Evolutionary conservation across 108 stramenopile genomes (phyloP), one percentile per base, ranked within the genome.

Genomic region (Poteriospumella lacustris): DNA sequence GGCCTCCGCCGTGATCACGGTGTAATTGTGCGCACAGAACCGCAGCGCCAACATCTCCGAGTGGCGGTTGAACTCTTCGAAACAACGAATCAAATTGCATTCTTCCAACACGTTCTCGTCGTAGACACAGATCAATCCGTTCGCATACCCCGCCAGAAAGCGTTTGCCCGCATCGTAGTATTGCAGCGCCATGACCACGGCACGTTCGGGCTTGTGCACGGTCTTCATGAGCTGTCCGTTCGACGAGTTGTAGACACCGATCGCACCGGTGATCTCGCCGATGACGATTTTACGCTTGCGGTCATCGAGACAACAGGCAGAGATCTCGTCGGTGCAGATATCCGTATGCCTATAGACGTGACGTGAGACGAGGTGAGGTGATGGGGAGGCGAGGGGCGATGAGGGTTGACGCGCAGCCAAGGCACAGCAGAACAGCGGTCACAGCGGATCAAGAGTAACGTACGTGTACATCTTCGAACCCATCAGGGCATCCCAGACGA

Each of bases 141-240:
- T 75, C 58, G 60, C 72, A 80, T 72, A 80, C 2, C 60, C 72
- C 9, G 80, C 72, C 5, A 80, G 15, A 38, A 80, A 47, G 36
- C 80, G 75, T 56, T 77, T 72, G 12, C 1, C n/a, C 2, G 28
- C 75, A 56, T 73, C 31, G 33, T 29, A 56, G 36, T 73, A 73
- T 31, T 60, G 44, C 2, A 80, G 43, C 12, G 78, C 39, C 2
- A 77, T 80, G 28, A 83, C 85, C 38, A 85, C 81, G 3, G 83
- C 62, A 3, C 78, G 76, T 29, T n/a, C 42, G 12, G 77, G 80
- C 26, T 80, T 43, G 58, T 81, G 75, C 15, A 83, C 69, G 36
- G 84, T 76, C 44, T 87, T 87, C 87, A 87, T 87, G 43, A 47
- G 64, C 24, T 85, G 83, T 0, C 85, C 85, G 75, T 85, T 86